Conservation (phyloP, 2,329 filamentous ascomycete genomes). For the Ampelomyces quisqualis region DNA sequence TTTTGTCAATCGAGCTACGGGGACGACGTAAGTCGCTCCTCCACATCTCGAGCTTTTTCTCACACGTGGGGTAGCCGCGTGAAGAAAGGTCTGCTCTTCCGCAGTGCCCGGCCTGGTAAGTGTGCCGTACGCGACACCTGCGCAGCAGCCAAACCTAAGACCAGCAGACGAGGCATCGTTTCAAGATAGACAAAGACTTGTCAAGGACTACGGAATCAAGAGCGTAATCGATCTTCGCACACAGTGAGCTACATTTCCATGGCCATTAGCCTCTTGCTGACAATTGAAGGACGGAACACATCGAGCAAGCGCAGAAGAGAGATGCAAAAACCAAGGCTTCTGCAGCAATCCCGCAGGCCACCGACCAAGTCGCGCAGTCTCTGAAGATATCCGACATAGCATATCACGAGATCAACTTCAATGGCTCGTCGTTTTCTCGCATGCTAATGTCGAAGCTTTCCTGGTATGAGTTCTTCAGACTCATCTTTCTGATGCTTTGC, state of each 20-base stretch:
- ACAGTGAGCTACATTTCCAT: constrained; percentile 53
- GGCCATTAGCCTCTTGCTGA: constrained; percentile 3
- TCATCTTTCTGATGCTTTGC: constrained; percentile 63
- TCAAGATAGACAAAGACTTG: constrained; percentile 62
- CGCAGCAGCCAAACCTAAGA: constrained; percentile 6
- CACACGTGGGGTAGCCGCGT: constrained; percentile 22
- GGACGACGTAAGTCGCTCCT: constrained; percentile 13
- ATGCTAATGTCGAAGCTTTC: constrained; percentile 67
- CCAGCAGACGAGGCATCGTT: constrained; percentile 67
- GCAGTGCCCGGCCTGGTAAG: constrained; percentile 41
- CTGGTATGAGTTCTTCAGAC: constrained; percentile 64
- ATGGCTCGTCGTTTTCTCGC: constrained; percentile 68
- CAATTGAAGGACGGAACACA: constrained; percentile 65
- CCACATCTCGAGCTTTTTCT: background rate
- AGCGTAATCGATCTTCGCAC: constrained; percentile 80
- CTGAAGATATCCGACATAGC: constrained; percentile 63
- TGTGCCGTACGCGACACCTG: background rate
- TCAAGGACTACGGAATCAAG: constrained; percentile 62
- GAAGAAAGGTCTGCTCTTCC: constrained; percentile 33
- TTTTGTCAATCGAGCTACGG: constrained; percentile 29
- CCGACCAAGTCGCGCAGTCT: constrained; percentile 56
- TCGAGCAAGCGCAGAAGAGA: constrained; percentile 65
- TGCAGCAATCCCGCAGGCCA: constrained; percentile 49
- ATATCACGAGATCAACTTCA: constrained; percentile 71
- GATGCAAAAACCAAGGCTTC: constrained; percentile 50